phyloP scores from a whole-genome alignment of 768 basidiomycete species.

The Suillus alpinus region DNA sequence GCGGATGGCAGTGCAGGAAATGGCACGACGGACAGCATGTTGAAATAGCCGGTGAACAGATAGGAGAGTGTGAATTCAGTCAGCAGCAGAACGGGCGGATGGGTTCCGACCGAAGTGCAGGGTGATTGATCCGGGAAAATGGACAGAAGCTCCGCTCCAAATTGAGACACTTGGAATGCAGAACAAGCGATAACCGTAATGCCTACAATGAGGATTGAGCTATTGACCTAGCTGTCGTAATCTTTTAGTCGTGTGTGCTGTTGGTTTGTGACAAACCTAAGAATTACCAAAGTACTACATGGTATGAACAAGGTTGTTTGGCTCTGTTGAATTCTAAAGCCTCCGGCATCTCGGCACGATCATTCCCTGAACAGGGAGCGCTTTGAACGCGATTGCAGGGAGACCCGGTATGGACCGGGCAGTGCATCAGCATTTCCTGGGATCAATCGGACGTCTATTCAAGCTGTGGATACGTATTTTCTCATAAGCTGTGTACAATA shows the following conservation, averaged over 20 bases:
- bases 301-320: conserved; percentile 14
- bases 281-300: background rate
- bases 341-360: conserved; percentile 12
- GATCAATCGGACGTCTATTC: background rate
- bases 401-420: background rate
- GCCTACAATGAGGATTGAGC: too few species aligned
- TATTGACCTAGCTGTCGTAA: background rate
- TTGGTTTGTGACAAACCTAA: background rate
- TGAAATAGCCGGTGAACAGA: background rate
- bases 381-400: background rate
- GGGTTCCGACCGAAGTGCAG: background rate
- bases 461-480: background rate
- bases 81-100: background rate
- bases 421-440: background rate
- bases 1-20: conserved; percentile 60
- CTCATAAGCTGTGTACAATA: background rate
- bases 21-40: conserved; percentile 35
- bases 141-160: background rate
- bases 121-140: background rate
- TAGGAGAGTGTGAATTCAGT: background rate
- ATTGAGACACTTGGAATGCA: background rate
- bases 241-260: background rate
- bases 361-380: background rate
- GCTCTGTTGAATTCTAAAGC: conserved; percentile 25
- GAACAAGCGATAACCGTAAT: background rate